Evolutionary conservation across 371 early-diverging fungal genomes (phyloP), one percentile per base, ranked within the genome.

Genomic region (Dichotomocladium elegans): DNA sequence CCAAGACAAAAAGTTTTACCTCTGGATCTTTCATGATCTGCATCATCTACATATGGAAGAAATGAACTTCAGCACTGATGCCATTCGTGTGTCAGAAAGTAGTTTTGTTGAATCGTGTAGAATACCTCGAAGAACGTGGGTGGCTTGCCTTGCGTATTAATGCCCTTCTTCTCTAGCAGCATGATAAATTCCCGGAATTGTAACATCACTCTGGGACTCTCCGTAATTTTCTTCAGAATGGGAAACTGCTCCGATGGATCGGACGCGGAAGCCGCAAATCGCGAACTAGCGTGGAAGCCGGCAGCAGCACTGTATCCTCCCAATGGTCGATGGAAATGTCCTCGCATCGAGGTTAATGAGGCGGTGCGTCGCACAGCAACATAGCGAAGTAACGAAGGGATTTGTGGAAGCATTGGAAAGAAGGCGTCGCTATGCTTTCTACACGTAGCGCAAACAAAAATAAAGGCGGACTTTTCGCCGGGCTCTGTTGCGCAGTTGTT

Each of bases 11-110:
- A 15, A 22, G 19, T 2, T 58, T 58, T 35, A 70, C 53, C 43
- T 71, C 71, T 8, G 66, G 64, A 55, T 74, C 74, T 25, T 58
- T 61, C 74, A 74, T 70, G 29, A 74, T 57, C 31, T 71, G 68
- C 56, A 74, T 58, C 3, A 72, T 48, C 30, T 48, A 43, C n/a
- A 7, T 19, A 21, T 10, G 7, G 34, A 29, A 26, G 29, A 21
- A 37, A 24, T 12, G 4, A 27, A 41, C 42, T 26, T 27, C 31
- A 15, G 14, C 37, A 37, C 22, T 26, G 9, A 9, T 27, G 19
- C 9, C 12, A 3, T 41, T 8, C 14, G 14, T n/a, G n/a, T n/a
- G n/a, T n/a, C n/a, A n/a, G n/a, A n/a, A n/a, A n/a, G n/a, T n/a
- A 11, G 31, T 11, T 33, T 43, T 45, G 9, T 22, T 10, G 8